These are phyloP conservation scores for Rhytidhysteron rufulum DNA, from an alignment of 2,329 filamentous ascomycete genomes.

Conservation along the genomic window DNA sequence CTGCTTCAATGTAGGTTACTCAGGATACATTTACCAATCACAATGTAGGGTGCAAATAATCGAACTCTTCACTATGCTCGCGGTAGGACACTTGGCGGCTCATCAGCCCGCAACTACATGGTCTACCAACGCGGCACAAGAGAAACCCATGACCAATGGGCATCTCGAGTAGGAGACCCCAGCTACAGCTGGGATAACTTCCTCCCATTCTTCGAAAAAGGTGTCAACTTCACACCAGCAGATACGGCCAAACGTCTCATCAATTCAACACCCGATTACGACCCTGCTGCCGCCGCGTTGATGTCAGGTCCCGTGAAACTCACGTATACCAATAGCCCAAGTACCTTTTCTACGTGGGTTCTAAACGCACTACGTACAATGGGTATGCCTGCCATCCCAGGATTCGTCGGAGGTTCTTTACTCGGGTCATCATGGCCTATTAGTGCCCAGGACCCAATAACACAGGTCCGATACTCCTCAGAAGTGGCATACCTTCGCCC, in stretches of 20 bases:
- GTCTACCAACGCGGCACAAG: conserved; percentile 16
- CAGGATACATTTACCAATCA: not conserved
- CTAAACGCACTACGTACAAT: conserved; percentile 11
- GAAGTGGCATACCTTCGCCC: conserved; percentile 16
- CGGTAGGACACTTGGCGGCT: conserved; percentile 22
- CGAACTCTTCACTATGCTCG: conserved; percentile 19
- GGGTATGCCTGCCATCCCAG: conserved; percentile 13
- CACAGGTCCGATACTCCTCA: conserved; percentile 10
- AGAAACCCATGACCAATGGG: conserved; percentile 18
- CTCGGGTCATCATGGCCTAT: conserved; percentile 13
- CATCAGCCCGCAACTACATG: conserved; percentile 16
- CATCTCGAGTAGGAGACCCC: conserved; percentile 19
- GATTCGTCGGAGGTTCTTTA: conserved; percentile 13
- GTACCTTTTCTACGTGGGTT: conserved; percentile 13
- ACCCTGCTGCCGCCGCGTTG: conserved; percentile 9
- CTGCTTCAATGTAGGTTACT: not conserved
- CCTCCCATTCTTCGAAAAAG: conserved; percentile 20
- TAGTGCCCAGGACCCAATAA: conserved; percentile 8
- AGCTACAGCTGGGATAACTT: conserved; percentile 20
- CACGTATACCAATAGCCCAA: conserved; percentile 16
- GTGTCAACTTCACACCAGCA: conserved; percentile 21
- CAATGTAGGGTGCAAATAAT: conserved; percentile 5
- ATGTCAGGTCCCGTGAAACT: conserved; percentile 14
- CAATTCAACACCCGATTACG: conserved; percentile 20
- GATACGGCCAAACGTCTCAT: conserved; percentile 16